Evolutionary conservation across 2,329 filamentous ascomycete genomes (phyloP).

Genomic region (Colletotrichum lini): DNA sequence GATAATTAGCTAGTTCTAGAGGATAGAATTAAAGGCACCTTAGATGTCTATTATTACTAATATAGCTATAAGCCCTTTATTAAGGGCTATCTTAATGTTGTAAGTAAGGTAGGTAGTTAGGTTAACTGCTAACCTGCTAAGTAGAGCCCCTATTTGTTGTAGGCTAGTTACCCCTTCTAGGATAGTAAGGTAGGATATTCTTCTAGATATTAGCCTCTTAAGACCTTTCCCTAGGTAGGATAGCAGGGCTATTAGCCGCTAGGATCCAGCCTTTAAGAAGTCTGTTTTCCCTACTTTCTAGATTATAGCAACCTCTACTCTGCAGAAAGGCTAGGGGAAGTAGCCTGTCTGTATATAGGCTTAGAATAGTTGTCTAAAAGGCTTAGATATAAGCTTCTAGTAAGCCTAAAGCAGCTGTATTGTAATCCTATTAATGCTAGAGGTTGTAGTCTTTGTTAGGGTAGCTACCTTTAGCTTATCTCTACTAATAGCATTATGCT

Average conservation of each 20-base stretch:
- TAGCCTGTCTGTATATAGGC: slow-evolving; percentile 19
- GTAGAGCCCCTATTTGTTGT: slow-evolving; percentile 24
- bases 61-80: slow-evolving; percentile 5
- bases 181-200: slow-evolving; percentile 15
- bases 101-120: slow-evolving; percentile 19
- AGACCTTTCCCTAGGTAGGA: slow-evolving; percentile 38
- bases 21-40: slow-evolving; percentile 35
- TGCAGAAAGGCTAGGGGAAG: slow-evolving; percentile 16
- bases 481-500: background rate
- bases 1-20: slow-evolving; percentile 15
- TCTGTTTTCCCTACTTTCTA: slow-evolving; percentile 25
- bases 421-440: background rate
- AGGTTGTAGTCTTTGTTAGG: slow-evolving; percentile 3
- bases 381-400: background rate
- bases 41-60: slow-evolving; percentile 32
- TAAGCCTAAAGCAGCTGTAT: background rate
- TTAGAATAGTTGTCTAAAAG: slow-evolving; percentile 14
- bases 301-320: slow-evolving; percentile 37
- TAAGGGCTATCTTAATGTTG: slow-evolving; percentile 27
- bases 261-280: slow-evolving; percentile 22
- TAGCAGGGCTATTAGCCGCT: slow-evolving; percentile 38
- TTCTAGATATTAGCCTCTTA: slow-evolving; percentile 30
- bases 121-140: slow-evolving; percentile 15
- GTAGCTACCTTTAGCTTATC: background rate
- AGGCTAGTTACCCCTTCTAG: slow-evolving; percentile 7